Conservation (phyloP, 768 basidiomycete species). For the Aureoboletus auriporus region DNA sequence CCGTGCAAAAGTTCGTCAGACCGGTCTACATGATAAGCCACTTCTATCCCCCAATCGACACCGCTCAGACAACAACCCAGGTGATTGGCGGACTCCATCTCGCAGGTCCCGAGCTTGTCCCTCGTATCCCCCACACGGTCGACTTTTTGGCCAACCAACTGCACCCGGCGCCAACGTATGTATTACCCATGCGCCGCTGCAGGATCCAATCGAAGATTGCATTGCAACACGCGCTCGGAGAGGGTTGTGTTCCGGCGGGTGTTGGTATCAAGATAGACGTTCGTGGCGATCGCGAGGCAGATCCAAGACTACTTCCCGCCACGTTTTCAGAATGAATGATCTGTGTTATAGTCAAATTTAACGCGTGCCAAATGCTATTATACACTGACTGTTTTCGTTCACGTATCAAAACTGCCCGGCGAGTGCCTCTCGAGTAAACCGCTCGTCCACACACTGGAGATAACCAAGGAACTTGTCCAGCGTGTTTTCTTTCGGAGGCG, state of each 20-base stretch:
- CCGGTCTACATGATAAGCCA: conserved; percentile 70
- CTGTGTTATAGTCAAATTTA: conserved; percentile 2
- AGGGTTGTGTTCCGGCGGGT: conserved; percentile 74
- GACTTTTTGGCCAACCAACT: conserved; percentile 62
- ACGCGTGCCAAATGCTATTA: neutral
- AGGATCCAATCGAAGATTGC: conserved; percentile 76
- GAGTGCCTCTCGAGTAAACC: conserved; percentile 29
- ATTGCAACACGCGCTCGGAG: conserved; percentile 63
- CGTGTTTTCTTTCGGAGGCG: conserved; percentile 41
- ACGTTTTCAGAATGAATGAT: conserved; percentile 7
- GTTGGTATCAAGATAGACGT: conserved; percentile 66
- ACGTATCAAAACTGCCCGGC: neutral
- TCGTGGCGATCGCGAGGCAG: conserved; percentile 41
- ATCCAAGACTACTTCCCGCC: conserved; percentile 28
- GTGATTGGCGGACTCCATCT: conserved; percentile 82
- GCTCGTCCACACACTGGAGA: conserved; percentile 45
- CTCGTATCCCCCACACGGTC: conserved; percentile 66
- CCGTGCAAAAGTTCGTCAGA: conserved; percentile 53
- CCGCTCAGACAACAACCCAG: too few species aligned
- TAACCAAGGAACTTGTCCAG: conserved; percentile 45
- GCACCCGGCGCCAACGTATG: conserved; percentile 58
- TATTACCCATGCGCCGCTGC: conserved; percentile 84
- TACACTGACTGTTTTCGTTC: neutral
- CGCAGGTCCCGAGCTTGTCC: conserved; percentile 60
- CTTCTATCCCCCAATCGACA: neutral